These are phyloP conservation scores for Xerocomellus dryophilus DNA, from an alignment of 768 basidiomycete species.

Conservation along the genomic window DNA sequence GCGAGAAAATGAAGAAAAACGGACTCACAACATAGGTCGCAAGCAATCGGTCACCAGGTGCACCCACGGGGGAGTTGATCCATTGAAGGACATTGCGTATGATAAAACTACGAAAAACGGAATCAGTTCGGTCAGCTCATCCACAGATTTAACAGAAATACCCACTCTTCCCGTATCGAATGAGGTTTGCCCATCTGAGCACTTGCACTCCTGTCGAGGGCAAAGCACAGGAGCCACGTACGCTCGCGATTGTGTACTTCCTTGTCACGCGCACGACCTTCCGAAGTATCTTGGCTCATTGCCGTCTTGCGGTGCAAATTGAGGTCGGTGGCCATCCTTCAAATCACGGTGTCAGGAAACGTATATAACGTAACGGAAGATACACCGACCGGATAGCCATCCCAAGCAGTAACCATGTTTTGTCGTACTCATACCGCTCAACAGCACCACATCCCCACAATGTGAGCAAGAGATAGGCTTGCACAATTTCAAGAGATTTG, in stretches of 20 bases:
- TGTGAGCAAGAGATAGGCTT: conserved; percentile 87
- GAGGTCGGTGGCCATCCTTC: conserved; percentile 91
- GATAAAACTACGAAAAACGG: conserved; percentile 56
- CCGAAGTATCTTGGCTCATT: conserved; percentile 63
- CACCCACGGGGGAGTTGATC: conserved; percentile 64
- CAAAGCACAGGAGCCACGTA: conserved; percentile 88
- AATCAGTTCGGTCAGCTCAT: neutral
- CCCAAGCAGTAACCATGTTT: conserved; percentile 86
- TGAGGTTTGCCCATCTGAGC: conserved; percentile 98
- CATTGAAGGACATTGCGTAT: conserved; percentile 80
- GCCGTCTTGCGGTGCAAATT: conserved; percentile 89
- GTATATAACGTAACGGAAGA: neutral
- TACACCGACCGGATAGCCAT: conserved; percentile 72
- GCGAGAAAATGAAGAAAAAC: neutral
- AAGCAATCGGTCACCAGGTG: conserved; percentile 63
- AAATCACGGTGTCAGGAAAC: conserved; percentile 10
- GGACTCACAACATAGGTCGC: conserved; percentile 70
- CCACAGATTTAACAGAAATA: conserved; percentile 12
- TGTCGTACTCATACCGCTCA: conserved; percentile 94
- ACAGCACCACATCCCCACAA: conserved; percentile 94
- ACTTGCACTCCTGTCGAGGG: conserved; percentile 83
- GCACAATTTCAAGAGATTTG: conserved; percentile 93
- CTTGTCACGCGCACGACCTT: conserved; percentile 71
- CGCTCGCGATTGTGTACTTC: conserved; percentile 94
- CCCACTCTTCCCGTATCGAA: conserved; percentile 90